Conservation (phyloP, 441 rosid species). For the Populus trichocarpa region DNA sequence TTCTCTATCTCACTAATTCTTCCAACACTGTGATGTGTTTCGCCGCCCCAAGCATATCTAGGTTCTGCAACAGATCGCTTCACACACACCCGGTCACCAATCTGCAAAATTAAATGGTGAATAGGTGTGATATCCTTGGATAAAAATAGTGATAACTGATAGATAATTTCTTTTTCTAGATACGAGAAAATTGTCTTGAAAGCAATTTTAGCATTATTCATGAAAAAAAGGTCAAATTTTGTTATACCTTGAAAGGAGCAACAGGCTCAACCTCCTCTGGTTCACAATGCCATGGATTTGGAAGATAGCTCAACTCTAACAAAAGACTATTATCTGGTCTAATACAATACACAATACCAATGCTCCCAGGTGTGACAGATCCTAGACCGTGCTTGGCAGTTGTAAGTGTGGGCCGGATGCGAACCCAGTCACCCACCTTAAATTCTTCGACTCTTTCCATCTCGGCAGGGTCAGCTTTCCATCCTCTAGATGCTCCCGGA, state of each 20-base stretch:
- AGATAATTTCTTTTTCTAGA: background rate
- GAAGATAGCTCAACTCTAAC: constrained; percentile 88
- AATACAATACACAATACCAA: constrained; percentile 91
- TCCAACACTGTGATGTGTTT: constrained; percentile 99
- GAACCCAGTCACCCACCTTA: constrained; percentile 99
- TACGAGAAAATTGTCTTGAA: background rate
- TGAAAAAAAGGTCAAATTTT: constrained; percentile 12
- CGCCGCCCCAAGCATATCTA: constrained; percentile 99
- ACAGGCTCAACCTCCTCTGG: constrained; percentile 99
- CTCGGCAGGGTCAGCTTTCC: constrained; percentile 99
- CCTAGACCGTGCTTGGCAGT: constrained; percentile 97
- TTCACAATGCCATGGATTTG: constrained; percentile 96
- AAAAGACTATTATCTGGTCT: constrained; percentile 96
- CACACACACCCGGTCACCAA: constrained; percentile 91
- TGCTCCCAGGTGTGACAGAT: constrained; percentile 94
- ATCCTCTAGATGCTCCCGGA: constrained; percentile 99
- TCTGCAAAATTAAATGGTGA: constrained; percentile 45
- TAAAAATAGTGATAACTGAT: background rate
- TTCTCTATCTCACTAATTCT: constrained; percentile 86
- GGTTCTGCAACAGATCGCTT: constrained; percentile 99
- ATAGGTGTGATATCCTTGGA: background rate
- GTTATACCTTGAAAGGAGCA: constrained; percentile 80
- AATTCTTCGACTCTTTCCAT: constrained; percentile 99
- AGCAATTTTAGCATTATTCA: background rate
- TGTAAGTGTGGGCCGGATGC: constrained; percentile 93